These are phyloP conservation scores for Dendrobium catenatum DNA, from an alignment of 106 monocot species.

Conservation along the genomic window DNA sequence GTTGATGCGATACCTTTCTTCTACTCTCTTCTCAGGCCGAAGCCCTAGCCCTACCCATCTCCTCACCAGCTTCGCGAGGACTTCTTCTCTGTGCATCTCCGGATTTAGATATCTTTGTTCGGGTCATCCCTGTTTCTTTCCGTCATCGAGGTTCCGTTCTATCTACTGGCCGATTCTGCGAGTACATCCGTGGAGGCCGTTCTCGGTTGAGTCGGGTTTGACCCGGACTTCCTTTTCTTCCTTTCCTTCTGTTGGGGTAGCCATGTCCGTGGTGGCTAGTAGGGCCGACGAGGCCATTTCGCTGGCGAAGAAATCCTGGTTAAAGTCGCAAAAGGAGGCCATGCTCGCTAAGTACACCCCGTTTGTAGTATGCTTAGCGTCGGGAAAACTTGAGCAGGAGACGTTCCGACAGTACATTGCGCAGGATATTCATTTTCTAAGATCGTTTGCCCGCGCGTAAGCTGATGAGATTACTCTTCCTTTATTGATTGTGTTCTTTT, in stretches of 20 bases:
- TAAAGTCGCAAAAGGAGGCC: conserved; percentile 43
- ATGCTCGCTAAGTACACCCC: conserved; percentile 57
- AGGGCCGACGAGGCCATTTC: conserved; percentile 44
- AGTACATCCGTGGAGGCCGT: background rate
- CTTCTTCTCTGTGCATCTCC: conserved; percentile 4
- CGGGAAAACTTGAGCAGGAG: conserved; percentile 64
- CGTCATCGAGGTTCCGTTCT: background rate
- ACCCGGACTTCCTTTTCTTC: background rate
- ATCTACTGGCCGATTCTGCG: background rate
- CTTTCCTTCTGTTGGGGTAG: background rate
- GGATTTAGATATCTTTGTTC: conserved; percentile 6
- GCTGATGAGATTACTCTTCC: conserved; percentile 12
- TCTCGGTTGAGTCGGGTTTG: background rate
- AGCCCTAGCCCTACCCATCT: conserved; percentile 15
- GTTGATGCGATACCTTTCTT: conserved; percentile 26
- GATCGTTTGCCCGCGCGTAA: conserved; percentile 69
- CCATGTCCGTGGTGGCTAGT: conserved; percentile 22
- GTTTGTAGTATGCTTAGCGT: conserved; percentile 63
- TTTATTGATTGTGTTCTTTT: background rate
- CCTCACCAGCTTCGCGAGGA: background rate
- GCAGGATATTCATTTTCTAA: conserved; percentile 78
- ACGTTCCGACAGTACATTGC: conserved; percentile 60
- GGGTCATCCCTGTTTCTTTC: background rate
- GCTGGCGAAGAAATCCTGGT: conserved; percentile 66
- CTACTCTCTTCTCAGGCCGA: conserved; percentile 3